A percentile compares a stretch with the other conserved stretches of the same genome.
Evolutionary conservation across 2,329 filamentous ascomycete species (phyloP).

Genomic region (Sporothrix schenckii): DNA sequence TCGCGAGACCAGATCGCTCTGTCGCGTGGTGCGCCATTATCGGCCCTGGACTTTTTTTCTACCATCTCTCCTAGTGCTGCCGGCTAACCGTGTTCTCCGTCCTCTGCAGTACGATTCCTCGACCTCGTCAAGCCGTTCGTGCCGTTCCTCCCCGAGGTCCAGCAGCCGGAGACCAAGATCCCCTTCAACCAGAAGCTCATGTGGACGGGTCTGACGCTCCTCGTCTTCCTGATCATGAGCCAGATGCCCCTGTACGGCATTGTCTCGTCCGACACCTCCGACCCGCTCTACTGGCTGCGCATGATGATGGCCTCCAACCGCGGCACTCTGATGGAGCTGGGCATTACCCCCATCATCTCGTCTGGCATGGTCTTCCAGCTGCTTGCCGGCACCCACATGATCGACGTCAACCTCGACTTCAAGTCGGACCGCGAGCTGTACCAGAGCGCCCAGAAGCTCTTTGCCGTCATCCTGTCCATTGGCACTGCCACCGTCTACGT

Average conservation of each 20-base stretch:
- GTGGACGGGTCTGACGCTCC: conserved; percentile 90
- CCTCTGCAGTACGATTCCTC: conserved; percentile 87
- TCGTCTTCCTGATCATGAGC: conserved; percentile 99
- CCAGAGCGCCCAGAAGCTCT: conserved; percentile 99
- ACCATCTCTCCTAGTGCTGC: conserved; percentile 1
- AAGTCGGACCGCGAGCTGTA: conserved; percentile 99
- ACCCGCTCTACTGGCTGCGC: conserved; percentile 98
- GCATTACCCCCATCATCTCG: conserved; percentile 98
- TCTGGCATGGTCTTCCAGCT: conserved; percentile 99
- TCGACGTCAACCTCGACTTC: conserved; percentile 99
- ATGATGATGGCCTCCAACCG: conserved; percentile 99
- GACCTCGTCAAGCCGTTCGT: conserved; percentile 99
- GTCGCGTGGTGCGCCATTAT: conserved; percentile 18
- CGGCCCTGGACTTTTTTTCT: not conserved
- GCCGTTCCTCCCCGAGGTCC: conserved; percentile 98
- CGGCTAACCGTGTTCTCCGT: not conserved
- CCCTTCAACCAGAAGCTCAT: conserved; percentile 98
- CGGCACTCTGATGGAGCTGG: conserved; percentile 92
- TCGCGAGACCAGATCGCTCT: not conserved
- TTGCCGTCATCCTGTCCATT: conserved; percentile 96
- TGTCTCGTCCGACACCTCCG: conserved; percentile 96
- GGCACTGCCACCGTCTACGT: conserved; percentile 98
- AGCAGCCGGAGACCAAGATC: conserved; percentile 96
- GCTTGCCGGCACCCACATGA: conserved; percentile 97
- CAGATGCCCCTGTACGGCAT: conserved; percentile 99